Evolutionary conservation across 768 basidiomycete genomes (phyloP), one percentile per base, ranked within the genome.

Genomic region (Lactarius trivialis): DNA sequence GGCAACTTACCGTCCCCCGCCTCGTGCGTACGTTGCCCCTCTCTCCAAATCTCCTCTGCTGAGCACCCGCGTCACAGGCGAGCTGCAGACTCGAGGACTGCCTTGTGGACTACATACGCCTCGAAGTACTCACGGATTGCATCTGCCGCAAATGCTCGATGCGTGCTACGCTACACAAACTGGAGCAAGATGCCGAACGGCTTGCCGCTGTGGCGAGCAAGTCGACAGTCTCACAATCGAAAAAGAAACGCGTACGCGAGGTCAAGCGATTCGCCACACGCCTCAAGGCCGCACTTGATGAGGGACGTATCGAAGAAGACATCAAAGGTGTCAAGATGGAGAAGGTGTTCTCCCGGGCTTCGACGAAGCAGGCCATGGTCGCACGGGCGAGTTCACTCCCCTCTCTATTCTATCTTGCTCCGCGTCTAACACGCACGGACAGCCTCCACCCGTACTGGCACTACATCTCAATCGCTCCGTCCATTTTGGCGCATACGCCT

Each of bases 381-480:
- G 93, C 93, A 32, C 78, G 93, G 72, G 92, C 91, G 71, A 68
- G 87, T 77, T n/a, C 24, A n/a, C 28, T 37, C 9, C 26, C 19
- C 41, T 49, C 17, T 12, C n/a, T 60, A 30, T n/a, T 45, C 55
- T 4, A 32, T 59, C 53, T 55, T 55, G 49, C 32, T 56, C 37
- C 43, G 56, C 19, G 26, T 15, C 28, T 49, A 14, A 24, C 51
- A 17, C 26, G 7, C 50, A 33, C 17, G 36, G 36, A 14, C 70
- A 93, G 85, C 90, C 97, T 15, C 96, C 97, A 0, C 84, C 83
- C 4, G 84, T 95, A 1, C 84, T 98, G 17, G 86, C 84, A 2
- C 79, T 98, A 0, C 96, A 98, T 73, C 85, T 99, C 60, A 94
- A 96, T 68, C 86, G 97, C 45, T 97, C 95, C 5, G 77, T 93